These are phyloP conservation scores for Hyaloscypha finlandica DNA, from an alignment of 495 filamentous ascomycete species.

Conservation along the genomic window DNA sequence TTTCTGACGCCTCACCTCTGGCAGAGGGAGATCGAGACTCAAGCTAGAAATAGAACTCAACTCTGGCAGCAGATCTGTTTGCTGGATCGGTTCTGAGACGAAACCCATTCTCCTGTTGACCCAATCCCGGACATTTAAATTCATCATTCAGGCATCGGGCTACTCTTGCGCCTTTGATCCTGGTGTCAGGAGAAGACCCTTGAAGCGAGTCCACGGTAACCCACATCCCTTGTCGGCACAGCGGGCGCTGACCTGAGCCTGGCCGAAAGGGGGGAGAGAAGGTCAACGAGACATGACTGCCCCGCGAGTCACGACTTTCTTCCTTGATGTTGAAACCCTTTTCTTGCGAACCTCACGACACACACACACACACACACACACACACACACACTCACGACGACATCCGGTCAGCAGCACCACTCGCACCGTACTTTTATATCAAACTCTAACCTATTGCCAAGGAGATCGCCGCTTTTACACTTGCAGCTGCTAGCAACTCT, in stretches of 20 bases:
- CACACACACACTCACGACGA: not conserved
- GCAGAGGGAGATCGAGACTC: not conserved
- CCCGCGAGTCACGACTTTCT: not conserved
- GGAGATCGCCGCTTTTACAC: not conserved
- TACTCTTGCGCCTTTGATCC: conserved; percentile 22
- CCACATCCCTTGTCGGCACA: not conserved
- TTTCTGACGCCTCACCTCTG: not conserved
- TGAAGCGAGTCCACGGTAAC: conserved; percentile 24
- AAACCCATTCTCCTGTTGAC: not conserved
- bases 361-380: not conserved
- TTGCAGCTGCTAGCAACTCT: not conserved
- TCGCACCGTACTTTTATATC: not conserved
- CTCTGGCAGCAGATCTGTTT: not conserved
- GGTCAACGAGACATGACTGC: not conserved
- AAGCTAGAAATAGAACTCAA: not conserved
- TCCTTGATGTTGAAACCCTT: not conserved
- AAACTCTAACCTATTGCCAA: not conserved
- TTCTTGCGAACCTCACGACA: not conserved
- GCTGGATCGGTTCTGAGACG: not conserved
- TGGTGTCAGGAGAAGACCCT: conserved; percentile 14
- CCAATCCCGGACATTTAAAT: conserved; percentile 21
- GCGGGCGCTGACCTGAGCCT: not conserved
- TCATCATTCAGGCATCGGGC: conserved; percentile 18
- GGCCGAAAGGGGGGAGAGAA: not conserved
- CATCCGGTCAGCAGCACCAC: not conserved